Evolutionary conservation across 164 flowering plant species (phyloP), one percentile per base, ranked within the genome.

Genomic region (Annona squamosa): DNA sequence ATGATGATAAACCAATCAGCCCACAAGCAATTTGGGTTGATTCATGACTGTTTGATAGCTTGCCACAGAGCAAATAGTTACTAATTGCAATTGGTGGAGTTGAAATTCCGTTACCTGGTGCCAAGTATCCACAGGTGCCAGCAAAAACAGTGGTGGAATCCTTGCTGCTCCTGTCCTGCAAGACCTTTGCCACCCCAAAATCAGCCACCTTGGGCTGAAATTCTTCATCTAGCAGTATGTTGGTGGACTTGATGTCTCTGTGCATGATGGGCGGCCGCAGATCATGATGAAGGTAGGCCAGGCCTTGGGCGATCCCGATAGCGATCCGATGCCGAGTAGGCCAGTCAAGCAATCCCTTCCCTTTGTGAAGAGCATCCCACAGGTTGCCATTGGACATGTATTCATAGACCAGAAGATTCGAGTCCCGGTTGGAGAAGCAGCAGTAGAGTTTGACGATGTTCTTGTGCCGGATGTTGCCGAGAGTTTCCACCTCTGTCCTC

Each of bases 351-450:
- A 79, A 62, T 70, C 78, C 65, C 67, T 79, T 80, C 26, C 89
- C 92, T 47, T 73, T 79, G 77, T 93, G 98, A 69, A 96, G 88
- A 0, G 97, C 87, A 74, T 93, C 97, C 97, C 97, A 90, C 1
- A 96, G 90, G 73, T 89, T 96, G 61, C 99, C 99, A 77, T 96
- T 96, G 6, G 94, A 87, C 98, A 96, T 96, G 80, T 88, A 93
- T 73, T 96, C 98, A 57, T 93, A 96, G 73, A 96, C 97, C 82
- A 95, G 73, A 65, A 93, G 80, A 73, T 80, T 91, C 67, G 83
- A 85, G 66, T 89, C 89, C 68, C 73, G 70, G 71, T 90, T 83
- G 2, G 99, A 88, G 84, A 89, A 89, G 78, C 88, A 93, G 77
- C 95, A 81, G 77, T 85, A 96, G 47, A 96, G 74, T 72, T 96